phyloP scores from a whole-genome alignment of 2,329 filamentous ascomycete genomes.

The Colletotrichum agaves region DNA sequence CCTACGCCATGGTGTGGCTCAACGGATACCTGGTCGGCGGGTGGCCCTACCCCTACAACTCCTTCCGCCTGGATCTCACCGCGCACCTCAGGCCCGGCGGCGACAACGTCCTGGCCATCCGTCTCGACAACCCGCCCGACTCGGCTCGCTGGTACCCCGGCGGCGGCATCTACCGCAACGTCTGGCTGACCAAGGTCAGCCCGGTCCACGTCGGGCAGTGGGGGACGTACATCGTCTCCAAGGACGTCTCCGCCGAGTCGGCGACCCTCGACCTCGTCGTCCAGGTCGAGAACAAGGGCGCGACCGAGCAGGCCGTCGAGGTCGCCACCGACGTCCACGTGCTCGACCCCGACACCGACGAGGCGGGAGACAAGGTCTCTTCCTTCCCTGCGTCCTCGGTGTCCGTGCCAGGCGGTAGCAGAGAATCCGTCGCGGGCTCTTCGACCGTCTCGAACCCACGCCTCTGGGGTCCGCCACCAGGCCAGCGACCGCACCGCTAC shows the following conservation, averaged over 20 bases:
- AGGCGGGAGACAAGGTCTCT: conserved; percentile 44
- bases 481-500: conserved; percentile 59
- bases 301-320: conserved; percentile 45
- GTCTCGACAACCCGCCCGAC: conserved; percentile 60
- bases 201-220: conserved; percentile 59
- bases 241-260: conserved; percentile 53
- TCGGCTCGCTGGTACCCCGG: conserved; percentile 66
- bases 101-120: conserved; percentile 59
- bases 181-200: conserved; percentile 63
- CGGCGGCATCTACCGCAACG: conserved; percentile 63
- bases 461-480: conserved; percentile 60
- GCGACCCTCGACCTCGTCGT: conserved; percentile 58
- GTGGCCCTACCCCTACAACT: conserved; percentile 63
- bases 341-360: conserved; percentile 47
- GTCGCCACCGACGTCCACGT: conserved; percentile 54
- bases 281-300: conserved; percentile 57
- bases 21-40: conserved; percentile 61
- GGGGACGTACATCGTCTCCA: conserved; percentile 61
- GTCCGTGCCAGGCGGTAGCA: conserved; percentile 46
- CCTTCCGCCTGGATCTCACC: conserved; percentile 62
- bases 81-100: conserved; percentile 49
- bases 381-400: conserved; percentile 46
- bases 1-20: conserved; percentile 62
- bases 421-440: conserved; percentile 48
- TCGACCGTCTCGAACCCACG: conserved; percentile 46